A percentile compares a stretch with the other conserved stretches of the same genome.
These are phyloP conservation scores for Candida chilensis DNA, from an alignment of 805 yeast genomes.

Conservation along the genomic window DNA sequence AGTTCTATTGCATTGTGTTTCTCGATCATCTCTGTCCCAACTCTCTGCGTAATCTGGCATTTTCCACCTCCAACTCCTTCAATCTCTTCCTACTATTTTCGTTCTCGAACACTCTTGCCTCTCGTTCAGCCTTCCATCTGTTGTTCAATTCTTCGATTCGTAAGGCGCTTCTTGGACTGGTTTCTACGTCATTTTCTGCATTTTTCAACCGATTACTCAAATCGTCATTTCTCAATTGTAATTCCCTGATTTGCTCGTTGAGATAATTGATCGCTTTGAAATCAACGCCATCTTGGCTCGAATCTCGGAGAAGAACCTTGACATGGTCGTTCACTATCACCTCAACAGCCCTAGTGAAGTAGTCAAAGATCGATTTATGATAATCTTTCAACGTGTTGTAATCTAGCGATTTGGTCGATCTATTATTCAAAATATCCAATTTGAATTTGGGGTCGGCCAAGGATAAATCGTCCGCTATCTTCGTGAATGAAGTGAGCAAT, in stretches of 20 bases:
- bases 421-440: slow-evolving; percentile 28
- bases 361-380: slow-evolving; percentile 40
- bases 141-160: slow-evolving; percentile 54
- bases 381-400: slow-evolving; percentile 16
- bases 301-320: slow-evolving; percentile 14
- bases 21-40: neutral
- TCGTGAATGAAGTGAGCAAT: slow-evolving; percentile 39
- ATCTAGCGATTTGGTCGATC: slow-evolving; percentile 9
- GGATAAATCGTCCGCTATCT: slow-evolving; percentile 49
- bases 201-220: too few species aligned
- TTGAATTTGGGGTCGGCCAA: slow-evolving; percentile 49
- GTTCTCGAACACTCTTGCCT: slow-evolving; percentile 54
- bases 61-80: slow-evolving; percentile 46
- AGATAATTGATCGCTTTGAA: slow-evolving; percentile 7
- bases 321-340: slow-evolving; percentile 52
- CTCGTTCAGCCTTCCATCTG: slow-evolving; percentile 66
- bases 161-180: slow-evolving; percentile 28
- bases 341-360: slow-evolving; percentile 51
- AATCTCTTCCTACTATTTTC: slow-evolving; percentile 45
- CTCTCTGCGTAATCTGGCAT: slow-evolving; percentile 22
- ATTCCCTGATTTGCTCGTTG: slow-evolving; percentile 15
- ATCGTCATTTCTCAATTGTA: too few species aligned
- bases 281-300: neutral
- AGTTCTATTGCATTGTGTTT: neutral
- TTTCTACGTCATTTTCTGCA: slow-evolving; percentile 7